Conservation (phyloP, 163 green algal species). For the Coccomyxa subellipsoidea region DNA sequence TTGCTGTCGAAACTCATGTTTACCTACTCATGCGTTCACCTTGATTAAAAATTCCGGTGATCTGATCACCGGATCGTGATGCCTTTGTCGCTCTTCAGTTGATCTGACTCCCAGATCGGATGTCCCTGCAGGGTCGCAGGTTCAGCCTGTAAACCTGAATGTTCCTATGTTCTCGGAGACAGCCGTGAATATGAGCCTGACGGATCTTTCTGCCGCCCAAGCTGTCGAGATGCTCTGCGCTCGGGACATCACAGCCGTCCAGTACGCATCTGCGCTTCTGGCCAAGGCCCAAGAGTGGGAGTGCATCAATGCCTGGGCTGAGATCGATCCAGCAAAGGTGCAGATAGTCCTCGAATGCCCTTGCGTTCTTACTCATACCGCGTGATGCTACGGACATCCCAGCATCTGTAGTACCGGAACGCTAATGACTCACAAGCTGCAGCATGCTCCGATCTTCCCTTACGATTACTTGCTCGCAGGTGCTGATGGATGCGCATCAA, state of each 20-base stretch:
- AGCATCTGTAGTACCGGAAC: background rate
- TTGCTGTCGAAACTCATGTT: too few species aligned
- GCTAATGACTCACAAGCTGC: background rate
- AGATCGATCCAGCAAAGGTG: background rate
- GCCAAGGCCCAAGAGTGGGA: slow-evolving; percentile 5
- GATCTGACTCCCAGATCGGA: too few species aligned
- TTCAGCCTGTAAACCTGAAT: background rate
- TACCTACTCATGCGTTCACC: too few species aligned
- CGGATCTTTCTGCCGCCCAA: background rate
- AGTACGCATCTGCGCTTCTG: slow-evolving; percentile 1
- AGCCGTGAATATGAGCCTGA: background rate
- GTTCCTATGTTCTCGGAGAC: background rate
- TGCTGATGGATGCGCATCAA: background rate
- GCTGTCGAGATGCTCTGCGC: background rate
- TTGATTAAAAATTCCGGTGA: too few species aligned
- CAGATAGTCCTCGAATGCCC: background rate
- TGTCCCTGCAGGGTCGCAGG: background rate
- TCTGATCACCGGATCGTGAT: too few species aligned
- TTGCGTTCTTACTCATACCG: background rate
- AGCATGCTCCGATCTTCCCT: background rate
- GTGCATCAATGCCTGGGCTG: slow-evolving; percentile 4
- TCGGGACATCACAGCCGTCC: background rate
- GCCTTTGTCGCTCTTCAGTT: too few species aligned
- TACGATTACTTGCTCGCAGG: too few species aligned
- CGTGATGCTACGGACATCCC: background rate